These are phyloP conservation scores for Paraphysoderma sedebokerense DNA, from an alignment of 371 early-diverging fungal genomes.

Conservation along the genomic window DNA sequence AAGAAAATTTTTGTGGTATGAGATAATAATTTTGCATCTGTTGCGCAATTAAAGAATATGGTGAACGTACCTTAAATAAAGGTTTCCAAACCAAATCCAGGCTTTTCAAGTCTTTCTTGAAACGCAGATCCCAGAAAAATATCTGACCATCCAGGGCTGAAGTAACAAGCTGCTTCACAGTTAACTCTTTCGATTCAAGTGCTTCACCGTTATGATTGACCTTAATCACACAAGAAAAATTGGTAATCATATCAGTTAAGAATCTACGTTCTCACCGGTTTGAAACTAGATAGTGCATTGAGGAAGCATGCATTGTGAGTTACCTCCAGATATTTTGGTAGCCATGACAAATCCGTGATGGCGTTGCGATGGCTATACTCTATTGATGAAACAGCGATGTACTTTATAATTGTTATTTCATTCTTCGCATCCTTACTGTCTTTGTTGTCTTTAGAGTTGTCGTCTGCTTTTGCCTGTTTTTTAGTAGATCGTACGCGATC, in stretches of 20 bases:
- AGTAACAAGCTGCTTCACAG: constrained; percentile 26
- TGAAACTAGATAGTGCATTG: too few species aligned
- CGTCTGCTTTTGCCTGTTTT: too few species aligned
- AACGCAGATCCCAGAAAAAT: constrained; percentile 30
- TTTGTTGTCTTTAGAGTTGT: background rate
- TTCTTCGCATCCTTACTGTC: constrained; percentile 1
- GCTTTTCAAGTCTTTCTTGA: constrained; percentile 22
- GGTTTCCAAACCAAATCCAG: constrained; percentile 34
- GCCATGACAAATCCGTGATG: constrained; percentile 25
- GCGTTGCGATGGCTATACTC: constrained; percentile 24
- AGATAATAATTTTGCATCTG: too few species aligned
- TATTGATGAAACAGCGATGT: constrained; percentile 24
- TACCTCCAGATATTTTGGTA: too few species aligned
- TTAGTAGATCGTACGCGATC: too few species aligned
- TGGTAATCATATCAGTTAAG: too few species aligned
- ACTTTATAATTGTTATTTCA: constrained; percentile 16
- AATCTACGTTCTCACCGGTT: too few species aligned
- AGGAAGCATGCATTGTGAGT: too few species aligned
- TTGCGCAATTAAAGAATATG: too few species aligned
- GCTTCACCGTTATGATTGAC: constrained; percentile 17
- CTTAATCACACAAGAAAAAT: too few species aligned
- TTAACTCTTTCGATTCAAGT: too few species aligned
- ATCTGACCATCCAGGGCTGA: constrained; percentile 28
- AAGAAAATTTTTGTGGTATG: too few species aligned
- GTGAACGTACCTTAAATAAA: constrained; percentile 20